Evolutionary conservation across 202 grass and related monocot genomes (phyloP).

Genomic region (Cymbopogon flexuosus): DNA sequence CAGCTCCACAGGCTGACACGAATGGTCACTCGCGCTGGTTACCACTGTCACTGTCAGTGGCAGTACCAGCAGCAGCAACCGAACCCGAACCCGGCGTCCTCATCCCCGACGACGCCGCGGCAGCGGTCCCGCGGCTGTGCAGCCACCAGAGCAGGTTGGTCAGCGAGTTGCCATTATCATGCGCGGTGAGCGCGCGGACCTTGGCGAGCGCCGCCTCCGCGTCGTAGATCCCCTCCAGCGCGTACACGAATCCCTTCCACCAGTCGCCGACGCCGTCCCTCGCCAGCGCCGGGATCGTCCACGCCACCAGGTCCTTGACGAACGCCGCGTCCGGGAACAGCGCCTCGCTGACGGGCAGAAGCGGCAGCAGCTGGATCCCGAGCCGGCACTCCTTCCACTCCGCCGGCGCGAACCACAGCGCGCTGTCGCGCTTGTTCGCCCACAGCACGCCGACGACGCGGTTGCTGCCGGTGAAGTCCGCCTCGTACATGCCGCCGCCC

Average conservation of each 20-base stretch:
- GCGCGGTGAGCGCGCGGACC: slow-evolving; percentile 36
- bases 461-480: slow-evolving; percentile 63
- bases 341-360: slow-evolving; percentile 75
- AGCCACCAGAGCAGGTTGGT: slow-evolving; percentile 89
- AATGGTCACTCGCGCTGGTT: background rate
- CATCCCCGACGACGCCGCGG: background rate
- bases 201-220: slow-evolving; percentile 51
- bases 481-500: slow-evolving; percentile 46
- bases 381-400: slow-evolving; percentile 82
- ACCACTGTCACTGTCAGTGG: background rate
- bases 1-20: background rate
- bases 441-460: slow-evolving; percentile 71
- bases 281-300: slow-evolving; percentile 55
- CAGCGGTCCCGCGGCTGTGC: slow-evolving; percentile 49
- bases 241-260: slow-evolving; percentile 95
- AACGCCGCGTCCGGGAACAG: slow-evolving; percentile 61
- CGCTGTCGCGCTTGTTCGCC: slow-evolving; percentile 96
- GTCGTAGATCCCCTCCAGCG: slow-evolving; percentile 70
- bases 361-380: slow-evolving; percentile 73
- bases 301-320: slow-evolving; percentile 61
- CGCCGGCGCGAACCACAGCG: slow-evolving; percentile 80
- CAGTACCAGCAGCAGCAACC: background rate
- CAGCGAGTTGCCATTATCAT: slow-evolving; percentile 79
- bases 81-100: background rate
- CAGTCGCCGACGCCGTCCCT: slow-evolving; percentile 78